Evolutionary conservation across 1,284 basidiomycete genomes (phyloP), one percentile per base, ranked within the genome.

Genomic region (Coriolopsis trogii): DNA sequence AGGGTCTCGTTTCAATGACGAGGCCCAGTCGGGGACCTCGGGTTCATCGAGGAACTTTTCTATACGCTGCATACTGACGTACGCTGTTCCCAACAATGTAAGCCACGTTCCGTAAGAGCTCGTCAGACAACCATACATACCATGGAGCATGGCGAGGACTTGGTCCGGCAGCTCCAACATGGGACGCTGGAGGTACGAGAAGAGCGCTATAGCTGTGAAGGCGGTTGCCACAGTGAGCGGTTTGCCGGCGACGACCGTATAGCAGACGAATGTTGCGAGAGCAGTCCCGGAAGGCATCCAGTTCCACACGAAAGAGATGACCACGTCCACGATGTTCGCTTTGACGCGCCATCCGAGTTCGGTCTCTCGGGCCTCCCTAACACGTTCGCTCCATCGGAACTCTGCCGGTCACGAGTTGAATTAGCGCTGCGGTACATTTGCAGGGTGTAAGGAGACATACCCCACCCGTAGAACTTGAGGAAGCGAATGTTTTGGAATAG

Each of bases 391-490:
- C 85, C 85, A 87, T 10, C 65, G 55, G 16, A 62, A 63, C 41
- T 69, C 67, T 69, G 21, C n/a, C 25, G 8, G 15, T 6, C 7
- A 28, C 13, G 16, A 24, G 4, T 15, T 23, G 18, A 23, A 47
- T 37, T 3, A 38, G 28, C 4, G 3, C 13, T 3, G 9, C 15
- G n/a, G 3, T 21, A 20, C 6, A 10, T 21, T 23, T 49, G 39
- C 26, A 16, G 31, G n/a, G 24, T 3, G 41, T 16, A 12, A 18
- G 25, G n/a, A 28, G 2, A 34, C 31, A 59, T 60, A 84, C 84
- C 85, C 85, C 85, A 87, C 21, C 85, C 85, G 65, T 85, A 87
- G 61, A 82, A 85, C 62, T 89, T 89, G 48, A 89, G 69, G 64
- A 87, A 87, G 9, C 84, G 75, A 49, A 87, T 80, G 58, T 84